phyloP scores from a whole-genome alignment of 495 filamentous ascomycete genomes.

The Pseudevernia furfuracea region DNA sequence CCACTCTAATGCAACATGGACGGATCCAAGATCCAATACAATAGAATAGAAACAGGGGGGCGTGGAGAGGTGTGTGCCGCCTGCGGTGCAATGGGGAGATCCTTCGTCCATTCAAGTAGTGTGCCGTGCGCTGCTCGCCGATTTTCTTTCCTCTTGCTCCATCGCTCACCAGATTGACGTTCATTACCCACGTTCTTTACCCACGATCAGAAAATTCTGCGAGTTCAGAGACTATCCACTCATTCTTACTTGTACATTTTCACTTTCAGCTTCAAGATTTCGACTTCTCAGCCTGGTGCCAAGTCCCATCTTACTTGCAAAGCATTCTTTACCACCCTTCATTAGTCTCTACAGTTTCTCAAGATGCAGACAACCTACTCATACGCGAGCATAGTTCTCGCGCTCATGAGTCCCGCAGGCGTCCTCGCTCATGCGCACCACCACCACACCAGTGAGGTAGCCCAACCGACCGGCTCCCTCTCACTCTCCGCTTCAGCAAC shows the following conservation, averaged over 20 bases:
- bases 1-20: neutral
- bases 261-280: neutral
- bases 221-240: neutral
- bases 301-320: neutral
- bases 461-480: neutral
- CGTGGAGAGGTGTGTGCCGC: neutral
- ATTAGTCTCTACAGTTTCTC: too few species aligned
- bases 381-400: slow-evolving; percentile 4
- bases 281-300: slow-evolving; percentile 1
- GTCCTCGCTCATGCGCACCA: neutral
- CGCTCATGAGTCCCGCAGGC: neutral
- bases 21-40: neutral
- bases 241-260: neutral
- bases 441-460: neutral
- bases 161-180: slow-evolving; percentile 1
- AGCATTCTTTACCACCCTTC: neutral
- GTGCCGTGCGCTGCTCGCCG: neutral
- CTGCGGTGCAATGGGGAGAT: neutral
- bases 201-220: neutral
- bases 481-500: neutral
- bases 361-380: neutral
- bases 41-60: neutral
- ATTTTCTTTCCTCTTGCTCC: neutral
- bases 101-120: neutral
- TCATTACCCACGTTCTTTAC: neutral